Percentiles rank a stretch among this genome's conserved stretches.
Evolutionary conservation across 2,329 filamentous ascomycete species (phyloP).

Genomic region (Xylariomycetidae sp.): DNA sequence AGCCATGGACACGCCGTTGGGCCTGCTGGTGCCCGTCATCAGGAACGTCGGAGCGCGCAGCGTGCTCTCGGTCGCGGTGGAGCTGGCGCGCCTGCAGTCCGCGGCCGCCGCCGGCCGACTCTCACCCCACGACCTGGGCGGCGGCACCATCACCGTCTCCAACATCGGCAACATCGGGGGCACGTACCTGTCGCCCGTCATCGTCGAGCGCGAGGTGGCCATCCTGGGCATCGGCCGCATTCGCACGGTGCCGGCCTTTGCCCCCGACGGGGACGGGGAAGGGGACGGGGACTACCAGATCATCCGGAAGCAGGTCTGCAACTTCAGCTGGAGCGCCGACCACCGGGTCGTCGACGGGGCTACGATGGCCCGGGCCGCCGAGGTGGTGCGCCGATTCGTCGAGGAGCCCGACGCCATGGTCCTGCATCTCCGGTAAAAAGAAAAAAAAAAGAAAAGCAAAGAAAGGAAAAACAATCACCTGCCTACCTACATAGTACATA

Average conservation of each 20-base stretch:
- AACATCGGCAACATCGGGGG: constrained; percentile 96
- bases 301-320: constrained; percentile 72
- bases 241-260: constrained; percentile 77
- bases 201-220: constrained; percentile 85
- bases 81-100: constrained; percentile 68
- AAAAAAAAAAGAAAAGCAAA: not conserved
- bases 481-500: too few species aligned
- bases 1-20: constrained; percentile 87
- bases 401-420: constrained; percentile 88
- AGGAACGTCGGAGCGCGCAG: constrained; percentile 74
- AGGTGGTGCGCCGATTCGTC: constrained; percentile 70
- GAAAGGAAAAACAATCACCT: not conserved
- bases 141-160: constrained; percentile 90
- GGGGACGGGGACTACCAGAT: constrained; percentile 52
- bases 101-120: constrained; percentile 74
- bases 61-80: constrained; percentile 71
- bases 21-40: constrained; percentile 87
- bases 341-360: constrained; percentile 93
- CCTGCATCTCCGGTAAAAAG: constrained; percentile 64
- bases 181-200: constrained; percentile 84
- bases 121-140: constrained; percentile 67
- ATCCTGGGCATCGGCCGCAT: constrained; percentile 86
- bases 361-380: constrained; percentile 87
- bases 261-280: too few species aligned
- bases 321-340: constrained; percentile 96